A percentile compares a stretch with the other conserved stretches of the same genome.
Evolutionary conservation across 495 filamentous ascomycete genomes (phyloP).

Genomic region (Aspergillus leporis): DNA sequence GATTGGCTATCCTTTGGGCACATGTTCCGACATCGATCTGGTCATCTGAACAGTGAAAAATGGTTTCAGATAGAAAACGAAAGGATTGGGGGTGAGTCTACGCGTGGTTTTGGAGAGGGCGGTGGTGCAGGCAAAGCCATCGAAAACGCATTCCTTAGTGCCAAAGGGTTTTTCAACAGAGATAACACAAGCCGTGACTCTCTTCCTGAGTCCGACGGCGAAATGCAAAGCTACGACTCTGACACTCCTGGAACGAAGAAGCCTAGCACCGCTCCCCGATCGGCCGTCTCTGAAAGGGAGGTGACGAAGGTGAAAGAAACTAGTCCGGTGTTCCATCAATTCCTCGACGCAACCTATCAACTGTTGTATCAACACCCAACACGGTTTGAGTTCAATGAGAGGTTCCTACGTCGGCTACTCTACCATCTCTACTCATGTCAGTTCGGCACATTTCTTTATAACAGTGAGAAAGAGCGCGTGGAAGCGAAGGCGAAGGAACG

Average conservation of each 20-base stretch:
- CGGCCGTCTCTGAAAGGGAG: slow-evolving; percentile 48
- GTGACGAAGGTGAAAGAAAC: slow-evolving; percentile 78
- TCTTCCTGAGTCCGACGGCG: slow-evolving; percentile 59
- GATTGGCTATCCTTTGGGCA: slow-evolving; percentile 98
- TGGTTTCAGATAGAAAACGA: slow-evolving; percentile 89
- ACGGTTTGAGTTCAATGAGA: slow-evolving; percentile 95
- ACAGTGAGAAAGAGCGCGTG: slow-evolving; percentile 85
- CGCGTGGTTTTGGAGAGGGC: slow-evolving; percentile 47
- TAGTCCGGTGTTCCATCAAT: slow-evolving; percentile 97
- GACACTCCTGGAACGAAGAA: slow-evolving; percentile 47
- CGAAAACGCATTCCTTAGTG: slow-evolving; percentile 82
- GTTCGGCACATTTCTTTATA: slow-evolving; percentile 94
- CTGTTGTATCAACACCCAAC: slow-evolving; percentile 83
- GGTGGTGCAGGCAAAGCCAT: slow-evolving; percentile 71
- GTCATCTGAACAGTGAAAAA: slow-evolving; percentile 83
- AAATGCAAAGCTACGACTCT: slow-evolving; percentile 57
- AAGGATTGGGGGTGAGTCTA: slow-evolving; percentile 49
- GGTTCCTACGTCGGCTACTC: slow-evolving; percentile 84
- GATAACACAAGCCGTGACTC: slow-evolving; percentile 69
- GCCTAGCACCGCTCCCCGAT: slow-evolving; percentile 38
- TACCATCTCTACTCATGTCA: slow-evolving; percentile 97
- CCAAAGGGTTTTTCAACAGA: slow-evolving; percentile 86
- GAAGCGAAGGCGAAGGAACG: slow-evolving; percentile 70
- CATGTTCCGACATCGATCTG: slow-evolving; percentile 90
- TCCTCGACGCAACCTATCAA: slow-evolving; percentile 93